phyloP scores from a whole-genome alignment of 768 basidiomycete genomes.

The Hericium erinaceus region DNA sequence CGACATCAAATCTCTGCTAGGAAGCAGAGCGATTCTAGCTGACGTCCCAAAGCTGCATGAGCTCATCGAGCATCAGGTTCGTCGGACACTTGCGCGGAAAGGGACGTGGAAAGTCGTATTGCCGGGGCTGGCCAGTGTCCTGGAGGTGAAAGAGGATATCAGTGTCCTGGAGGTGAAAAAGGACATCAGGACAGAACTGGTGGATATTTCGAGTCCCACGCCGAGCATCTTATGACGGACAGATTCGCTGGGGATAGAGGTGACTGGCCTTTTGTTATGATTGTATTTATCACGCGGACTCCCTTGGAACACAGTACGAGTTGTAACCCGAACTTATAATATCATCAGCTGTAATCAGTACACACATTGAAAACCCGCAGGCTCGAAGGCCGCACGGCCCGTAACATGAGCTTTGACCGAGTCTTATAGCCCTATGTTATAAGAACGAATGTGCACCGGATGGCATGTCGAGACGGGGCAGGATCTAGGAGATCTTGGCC shows the following conservation, averaged over 20 bases:
- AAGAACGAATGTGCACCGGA: too few species aligned
- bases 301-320: too few species aligned
- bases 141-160: constrained; percentile 15
- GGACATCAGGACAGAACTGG: constrained; percentile 22
- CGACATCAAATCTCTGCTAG: constrained; percentile 85
- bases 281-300: background rate
- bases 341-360: too few species aligned
- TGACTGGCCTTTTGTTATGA: background rate
- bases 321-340: too few species aligned
- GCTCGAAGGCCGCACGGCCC: too few species aligned
- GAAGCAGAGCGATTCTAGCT: constrained; percentile 93
- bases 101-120: constrained; percentile 61
- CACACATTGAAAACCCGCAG: too few species aligned
- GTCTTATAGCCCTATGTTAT: too few species aligned
- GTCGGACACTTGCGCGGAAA: constrained; percentile 23
- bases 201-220: background rate
- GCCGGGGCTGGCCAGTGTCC: constrained; percentile 46
- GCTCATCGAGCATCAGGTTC: constrained; percentile 70
- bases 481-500: too few species aligned
- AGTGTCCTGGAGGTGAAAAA: constrained; percentile 19
- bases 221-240: background rate
- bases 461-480: too few species aligned
- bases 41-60: constrained; percentile 98
- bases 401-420: too few species aligned
- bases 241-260: background rate